phyloP scores from a whole-genome alignment of 345 rosid species.

The Eucalyptus albens region DNA sequence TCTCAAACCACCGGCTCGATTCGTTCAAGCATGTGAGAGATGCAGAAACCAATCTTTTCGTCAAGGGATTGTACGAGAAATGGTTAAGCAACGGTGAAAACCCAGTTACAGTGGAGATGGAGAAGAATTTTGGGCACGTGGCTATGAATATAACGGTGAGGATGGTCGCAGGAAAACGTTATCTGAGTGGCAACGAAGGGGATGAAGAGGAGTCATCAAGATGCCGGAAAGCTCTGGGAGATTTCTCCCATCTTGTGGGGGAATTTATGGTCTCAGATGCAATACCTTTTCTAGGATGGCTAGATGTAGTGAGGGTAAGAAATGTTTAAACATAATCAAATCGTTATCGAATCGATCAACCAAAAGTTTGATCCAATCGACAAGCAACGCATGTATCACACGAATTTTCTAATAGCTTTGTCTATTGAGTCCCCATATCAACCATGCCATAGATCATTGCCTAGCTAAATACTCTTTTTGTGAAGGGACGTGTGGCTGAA shows the following conservation, averaged over 20 bases:
- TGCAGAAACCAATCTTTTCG: neutral
- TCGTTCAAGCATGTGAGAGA: conserved; percentile 16
- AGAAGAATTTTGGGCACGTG: conserved; percentile 2
- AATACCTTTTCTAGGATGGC: conserved; percentile 18
- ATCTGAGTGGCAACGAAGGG: neutral
- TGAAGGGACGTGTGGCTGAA: neutral
- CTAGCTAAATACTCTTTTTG: neutral
- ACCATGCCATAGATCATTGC: neutral
- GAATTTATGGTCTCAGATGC: conserved; percentile 7
- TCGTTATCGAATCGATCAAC: neutral
- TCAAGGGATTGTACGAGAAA: neutral
- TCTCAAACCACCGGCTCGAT: conserved; percentile 11
- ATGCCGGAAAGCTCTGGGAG: neutral
- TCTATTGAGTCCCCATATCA: neutral
- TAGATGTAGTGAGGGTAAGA: conserved; percentile 2
- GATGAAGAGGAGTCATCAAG: conserved; percentile 1
- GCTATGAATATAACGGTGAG: conserved; percentile 11
- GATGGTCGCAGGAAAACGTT: conserved; percentile 11
- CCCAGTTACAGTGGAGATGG: conserved; percentile 1
- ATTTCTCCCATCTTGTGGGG: conserved; percentile 3
- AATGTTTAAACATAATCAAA: neutral
- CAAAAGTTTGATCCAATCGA: neutral
- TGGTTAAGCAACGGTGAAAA: conserved; percentile 2
- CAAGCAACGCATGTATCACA: neutral
- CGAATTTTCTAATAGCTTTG: neutral